Percentiles rank a stretch among this genome's conserved stretches.
Conservation (phyloP, 768 basidiomycete genomes). For the Termitomyces eurrhizus region DNA sequence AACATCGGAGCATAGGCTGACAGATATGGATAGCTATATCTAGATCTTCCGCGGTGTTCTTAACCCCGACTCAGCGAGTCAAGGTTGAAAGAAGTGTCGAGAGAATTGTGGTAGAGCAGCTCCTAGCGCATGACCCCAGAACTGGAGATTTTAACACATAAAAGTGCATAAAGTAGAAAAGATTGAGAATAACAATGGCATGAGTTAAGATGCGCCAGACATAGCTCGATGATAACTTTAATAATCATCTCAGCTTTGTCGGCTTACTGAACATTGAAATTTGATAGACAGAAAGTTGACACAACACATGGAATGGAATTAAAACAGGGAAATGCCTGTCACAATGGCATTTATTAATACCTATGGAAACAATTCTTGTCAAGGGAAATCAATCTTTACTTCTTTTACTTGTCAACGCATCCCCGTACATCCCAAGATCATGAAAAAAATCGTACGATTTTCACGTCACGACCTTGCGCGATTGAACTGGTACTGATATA, state of each 20-base stretch:
- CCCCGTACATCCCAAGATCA: not conserved
- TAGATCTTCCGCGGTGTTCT: not conserved
- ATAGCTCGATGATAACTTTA: not conserved
- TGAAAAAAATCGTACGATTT: not conserved
- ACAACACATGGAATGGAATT: not conserved
- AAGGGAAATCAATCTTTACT: too few relatives aligned
- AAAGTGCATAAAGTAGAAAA: not conserved
- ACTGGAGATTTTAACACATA: not conserved
- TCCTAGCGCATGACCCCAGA: not conserved
- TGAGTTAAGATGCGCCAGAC: not conserved
- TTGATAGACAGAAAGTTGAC: not conserved
- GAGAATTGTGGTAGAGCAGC: not conserved
- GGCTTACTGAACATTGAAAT: not conserved
- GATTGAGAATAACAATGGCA: not conserved
- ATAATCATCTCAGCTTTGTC: too few relatives aligned
- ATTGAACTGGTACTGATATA: not conserved
- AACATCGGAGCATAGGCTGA: not conserved
- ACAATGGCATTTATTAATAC: too few relatives aligned
- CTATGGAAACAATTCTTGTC: too few relatives aligned
- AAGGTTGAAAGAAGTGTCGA: not conserved
- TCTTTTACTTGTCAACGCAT: too few relatives aligned
- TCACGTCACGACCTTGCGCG: too few relatives aligned
- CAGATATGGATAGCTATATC: not conserved
- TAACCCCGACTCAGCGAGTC: not conserved
- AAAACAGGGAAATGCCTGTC: not conserved